These are phyloP conservation scores for Gomphus sp. DNA, from an alignment of 1,284 basidiomycete genomes.

Conservation along the genomic window DNA sequence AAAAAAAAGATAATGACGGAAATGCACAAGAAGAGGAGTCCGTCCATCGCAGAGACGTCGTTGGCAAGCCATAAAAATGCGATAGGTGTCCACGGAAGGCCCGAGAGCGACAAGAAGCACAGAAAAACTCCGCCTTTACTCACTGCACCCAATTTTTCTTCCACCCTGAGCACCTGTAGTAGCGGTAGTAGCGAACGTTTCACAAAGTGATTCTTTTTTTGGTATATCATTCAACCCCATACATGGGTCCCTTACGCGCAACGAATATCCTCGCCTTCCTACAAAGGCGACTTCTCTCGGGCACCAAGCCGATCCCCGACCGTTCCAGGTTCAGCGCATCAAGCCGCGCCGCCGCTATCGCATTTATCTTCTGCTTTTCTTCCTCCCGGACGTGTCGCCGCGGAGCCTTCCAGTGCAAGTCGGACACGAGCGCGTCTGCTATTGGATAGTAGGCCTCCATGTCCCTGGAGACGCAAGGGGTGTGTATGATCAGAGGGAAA, in stretches of 20 bases:
- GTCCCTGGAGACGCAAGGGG: conserved; percentile 33
- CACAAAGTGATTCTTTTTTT: too few relatives aligned
- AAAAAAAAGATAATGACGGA: too few relatives aligned
- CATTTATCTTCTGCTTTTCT: conserved; percentile 60
- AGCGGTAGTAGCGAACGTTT: too few relatives aligned
- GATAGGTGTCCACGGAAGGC: too few relatives aligned
- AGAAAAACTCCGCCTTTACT: too few relatives aligned
- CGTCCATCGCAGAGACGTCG: too few relatives aligned
- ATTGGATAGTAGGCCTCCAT: conserved; percentile 59
- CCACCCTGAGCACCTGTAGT: too few relatives aligned
- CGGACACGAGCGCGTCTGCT: conserved; percentile 50
- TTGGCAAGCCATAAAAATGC: too few relatives aligned
- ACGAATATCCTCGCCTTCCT: conserved; percentile 52
- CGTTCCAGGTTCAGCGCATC: conserved; percentile 36
- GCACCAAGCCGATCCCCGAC: conserved; percentile 54
- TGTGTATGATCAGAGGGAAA: too few relatives aligned
- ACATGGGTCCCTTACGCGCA: conserved; percentile 38
- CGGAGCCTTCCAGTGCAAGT: conserved; percentile 55
- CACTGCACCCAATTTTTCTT: too few relatives aligned
- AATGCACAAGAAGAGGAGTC: too few relatives aligned
- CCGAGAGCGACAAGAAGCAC: too few relatives aligned
- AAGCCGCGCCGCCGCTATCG: background rate
- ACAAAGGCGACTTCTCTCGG: conserved; percentile 41
- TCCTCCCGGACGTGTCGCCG: conserved; percentile 53
- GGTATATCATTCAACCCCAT: background rate